phyloP scores from a whole-genome alignment of 208 protist species.

The Acanthamoeba castellanii region DNA sequence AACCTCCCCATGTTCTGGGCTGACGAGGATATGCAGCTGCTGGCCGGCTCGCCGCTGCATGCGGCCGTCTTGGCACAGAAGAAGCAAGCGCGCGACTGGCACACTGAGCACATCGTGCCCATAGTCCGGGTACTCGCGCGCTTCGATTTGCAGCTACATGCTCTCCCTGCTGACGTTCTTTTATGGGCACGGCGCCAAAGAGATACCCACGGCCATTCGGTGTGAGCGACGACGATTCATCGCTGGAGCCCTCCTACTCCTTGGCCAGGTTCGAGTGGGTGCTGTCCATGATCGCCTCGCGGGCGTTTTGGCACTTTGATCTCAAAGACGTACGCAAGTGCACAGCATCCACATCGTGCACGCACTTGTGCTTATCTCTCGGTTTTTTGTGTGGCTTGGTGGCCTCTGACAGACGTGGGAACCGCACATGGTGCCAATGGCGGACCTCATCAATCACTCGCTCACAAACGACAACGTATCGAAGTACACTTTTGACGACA shows the following conservation, averaged over 20 bases:
- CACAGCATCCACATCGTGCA: background rate
- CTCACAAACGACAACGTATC: constrained; percentile 63
- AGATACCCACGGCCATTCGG: background rate
- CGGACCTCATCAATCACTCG: constrained; percentile 53
- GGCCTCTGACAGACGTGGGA: background rate
- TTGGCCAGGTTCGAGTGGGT: constrained; percentile 29
- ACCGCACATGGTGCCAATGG: constrained; percentile 55
- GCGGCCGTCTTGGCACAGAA: background rate
- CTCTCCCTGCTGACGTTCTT: too few relatives aligned
- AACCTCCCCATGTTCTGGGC: constrained; percentile 48
- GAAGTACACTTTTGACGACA: background rate
- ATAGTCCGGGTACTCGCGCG: background rate
- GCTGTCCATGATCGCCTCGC: constrained; percentile 26
- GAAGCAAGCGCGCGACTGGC: background rate
- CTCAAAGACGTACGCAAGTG: background rate
- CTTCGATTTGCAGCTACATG: background rate
- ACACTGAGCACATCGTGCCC: constrained; percentile 9
- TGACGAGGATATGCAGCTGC: constrained; percentile 6
- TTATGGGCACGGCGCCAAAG: background rate
- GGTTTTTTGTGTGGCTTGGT: background rate
- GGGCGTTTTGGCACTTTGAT: constrained; percentile 57
- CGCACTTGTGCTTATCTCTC: background rate
- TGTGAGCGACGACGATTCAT: background rate
- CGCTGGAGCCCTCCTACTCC: background rate
- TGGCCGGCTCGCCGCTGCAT: constrained; percentile 1